Conservation (phyloP, 495 filamentous ascomycete species). For the Xylaria longipes region DNA sequence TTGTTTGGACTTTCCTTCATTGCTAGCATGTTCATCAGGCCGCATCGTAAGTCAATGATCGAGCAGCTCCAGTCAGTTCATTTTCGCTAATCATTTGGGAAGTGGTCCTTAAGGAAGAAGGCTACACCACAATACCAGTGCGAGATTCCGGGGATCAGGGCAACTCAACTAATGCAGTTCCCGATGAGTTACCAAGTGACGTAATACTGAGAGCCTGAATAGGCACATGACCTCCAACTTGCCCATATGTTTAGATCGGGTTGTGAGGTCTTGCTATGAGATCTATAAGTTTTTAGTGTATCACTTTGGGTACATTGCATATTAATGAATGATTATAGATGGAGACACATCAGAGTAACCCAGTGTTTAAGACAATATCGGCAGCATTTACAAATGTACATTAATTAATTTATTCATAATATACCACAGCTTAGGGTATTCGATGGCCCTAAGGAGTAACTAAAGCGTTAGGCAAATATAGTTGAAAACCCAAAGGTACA, state of each 20-base stretch:
- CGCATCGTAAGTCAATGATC: slow-evolving; percentile 66
- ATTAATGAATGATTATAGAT: background rate
- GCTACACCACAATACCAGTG: slow-evolving; percentile 28
- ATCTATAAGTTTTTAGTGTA: background rate
- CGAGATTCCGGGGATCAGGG: slow-evolving; percentile 24
- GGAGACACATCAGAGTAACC: background rate
- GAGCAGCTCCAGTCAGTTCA: too few relatives aligned
- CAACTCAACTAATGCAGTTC: slow-evolving; percentile 31
- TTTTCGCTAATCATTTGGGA: slow-evolving; percentile 1
- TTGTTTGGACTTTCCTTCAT: slow-evolving; percentile 71
- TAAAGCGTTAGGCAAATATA: background rate
- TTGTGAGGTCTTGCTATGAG: background rate
- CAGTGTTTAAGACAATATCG: background rate
- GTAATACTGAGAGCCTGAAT: slow-evolving; percentile 26
- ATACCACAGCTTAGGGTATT: background rate
- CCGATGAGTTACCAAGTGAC: slow-evolving; percentile 39
- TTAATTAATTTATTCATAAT: background rate
- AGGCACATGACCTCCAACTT: background rate
- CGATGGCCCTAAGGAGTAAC: background rate
- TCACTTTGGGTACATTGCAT: background rate
- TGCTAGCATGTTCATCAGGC: slow-evolving; percentile 70
- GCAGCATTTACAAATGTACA: background rate
- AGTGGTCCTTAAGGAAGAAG: slow-evolving; percentile 38
- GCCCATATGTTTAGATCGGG: background rate
- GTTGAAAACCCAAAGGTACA: background rate